A percentile compares a stretch with the other conserved stretches of the same genome.
These are phyloP conservation scores for Dactylonectria macrodidyma DNA, from an alignment of 2,329 filamentous ascomycete species.

Conservation along the genomic window DNA sequence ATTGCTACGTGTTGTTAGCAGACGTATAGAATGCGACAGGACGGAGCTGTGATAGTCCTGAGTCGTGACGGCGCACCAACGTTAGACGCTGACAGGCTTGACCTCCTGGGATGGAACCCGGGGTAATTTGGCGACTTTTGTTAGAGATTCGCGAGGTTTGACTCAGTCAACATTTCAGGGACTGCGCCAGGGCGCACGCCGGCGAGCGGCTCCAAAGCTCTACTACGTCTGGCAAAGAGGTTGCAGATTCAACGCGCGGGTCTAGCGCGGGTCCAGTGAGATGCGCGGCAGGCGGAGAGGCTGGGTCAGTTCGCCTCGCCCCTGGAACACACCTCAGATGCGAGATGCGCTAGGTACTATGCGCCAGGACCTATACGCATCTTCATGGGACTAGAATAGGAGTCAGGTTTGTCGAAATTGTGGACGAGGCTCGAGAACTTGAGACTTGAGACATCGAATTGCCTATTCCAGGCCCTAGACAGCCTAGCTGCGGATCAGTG, in stretches of 20 bases:
- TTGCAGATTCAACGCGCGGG: background rate
- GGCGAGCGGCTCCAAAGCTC: constrained; percentile 1
- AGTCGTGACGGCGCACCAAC: constrained; percentile 22
- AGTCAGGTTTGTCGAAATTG: constrained; percentile 33
- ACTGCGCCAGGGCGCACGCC: background rate
- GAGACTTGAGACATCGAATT: constrained; percentile 33
- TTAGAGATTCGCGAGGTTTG: constrained; percentile 8
- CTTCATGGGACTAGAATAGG: constrained; percentile 30
- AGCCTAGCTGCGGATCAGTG: constrained; percentile 48
- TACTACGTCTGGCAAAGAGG: background rate
- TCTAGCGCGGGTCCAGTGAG: background rate
- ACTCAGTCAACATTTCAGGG: constrained; percentile 2
- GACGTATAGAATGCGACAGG: constrained; percentile 32
- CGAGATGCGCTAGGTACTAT: background rate
- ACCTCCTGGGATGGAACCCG: constrained; percentile 25
- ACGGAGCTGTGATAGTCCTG: constrained; percentile 27
- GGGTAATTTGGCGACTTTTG: constrained; percentile 7
- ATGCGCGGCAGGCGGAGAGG: constrained; percentile 17
- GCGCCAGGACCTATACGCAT: constrained; percentile 17
- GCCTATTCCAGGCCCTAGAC: constrained; percentile 37
- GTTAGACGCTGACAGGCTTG: constrained; percentile 14
- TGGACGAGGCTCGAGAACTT: constrained; percentile 31
- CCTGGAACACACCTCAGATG: constrained; percentile 32
- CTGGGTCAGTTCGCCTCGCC: constrained; percentile 29
- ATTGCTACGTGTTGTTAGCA: background rate